Conservation (phyloP, 139 green algal species). For the Chlorella sorokiniana region DNA sequence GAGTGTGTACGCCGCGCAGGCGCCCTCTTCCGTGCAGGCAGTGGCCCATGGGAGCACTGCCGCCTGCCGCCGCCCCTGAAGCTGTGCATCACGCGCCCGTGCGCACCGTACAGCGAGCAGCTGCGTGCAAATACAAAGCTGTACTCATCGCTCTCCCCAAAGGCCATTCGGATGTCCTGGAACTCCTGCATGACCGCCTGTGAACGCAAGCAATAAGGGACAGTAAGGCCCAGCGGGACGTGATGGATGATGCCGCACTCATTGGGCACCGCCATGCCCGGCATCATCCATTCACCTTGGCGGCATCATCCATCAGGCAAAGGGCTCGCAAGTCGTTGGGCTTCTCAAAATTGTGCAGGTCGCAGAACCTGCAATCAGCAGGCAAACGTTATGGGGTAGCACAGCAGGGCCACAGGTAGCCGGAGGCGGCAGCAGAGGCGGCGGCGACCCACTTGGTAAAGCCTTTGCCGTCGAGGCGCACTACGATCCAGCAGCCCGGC, state of each 20-base stretch:
- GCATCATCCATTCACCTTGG: slow-evolving; percentile 45
- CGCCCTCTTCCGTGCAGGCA: too few species aligned
- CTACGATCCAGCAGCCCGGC: slow-evolving; percentile 82
- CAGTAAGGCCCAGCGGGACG: background rate
- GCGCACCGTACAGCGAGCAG: slow-evolving; percentile 72
- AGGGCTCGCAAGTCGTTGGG: slow-evolving; percentile 81
- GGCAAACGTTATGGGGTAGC: background rate
- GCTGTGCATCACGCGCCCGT: too few species aligned
- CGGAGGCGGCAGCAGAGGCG: background rate
- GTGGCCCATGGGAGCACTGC: too few species aligned
- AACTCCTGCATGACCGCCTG: slow-evolving; percentile 77
- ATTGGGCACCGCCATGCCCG: too few species aligned
- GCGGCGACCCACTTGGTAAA: slow-evolving; percentile 80
- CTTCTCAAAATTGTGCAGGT: slow-evolving; percentile 82
- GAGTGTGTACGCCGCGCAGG: too few species aligned
- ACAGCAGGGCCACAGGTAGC: background rate
- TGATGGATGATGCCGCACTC: too few species aligned
- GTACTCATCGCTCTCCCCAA: slow-evolving; percentile 90
- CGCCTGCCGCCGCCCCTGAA: too few species aligned
- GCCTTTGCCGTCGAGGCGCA: slow-evolving; percentile 87
- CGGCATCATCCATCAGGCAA: slow-evolving; percentile 79
- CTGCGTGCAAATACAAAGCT: slow-evolving; percentile 80
- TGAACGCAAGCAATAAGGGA: background rate
- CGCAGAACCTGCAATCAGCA: slow-evolving; percentile 70
- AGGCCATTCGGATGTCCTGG: slow-evolving; percentile 77